A percentile compares a stretch with the other conserved stretches of the same genome.
Conservation (phyloP, 2,329 filamentous ascomycete species). For the Cytospora paraplurivora region DNA sequence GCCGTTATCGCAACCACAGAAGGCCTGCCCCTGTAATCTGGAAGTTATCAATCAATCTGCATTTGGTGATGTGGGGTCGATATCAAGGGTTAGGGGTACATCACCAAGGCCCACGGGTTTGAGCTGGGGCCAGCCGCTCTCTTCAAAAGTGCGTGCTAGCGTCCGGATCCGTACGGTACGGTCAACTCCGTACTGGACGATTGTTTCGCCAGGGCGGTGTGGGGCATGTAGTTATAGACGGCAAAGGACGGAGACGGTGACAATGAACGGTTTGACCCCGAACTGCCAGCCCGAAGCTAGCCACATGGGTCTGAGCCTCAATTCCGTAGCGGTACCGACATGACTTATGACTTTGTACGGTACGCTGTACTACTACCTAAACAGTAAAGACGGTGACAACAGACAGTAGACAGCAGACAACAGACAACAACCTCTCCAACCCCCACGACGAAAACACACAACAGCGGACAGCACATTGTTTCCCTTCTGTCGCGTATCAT, state of each 20-base stretch:
- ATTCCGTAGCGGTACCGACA: neutral
- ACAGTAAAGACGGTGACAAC: neutral
- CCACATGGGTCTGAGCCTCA: neutral
- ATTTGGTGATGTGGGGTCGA: neutral
- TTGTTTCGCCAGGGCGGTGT: too few species aligned
- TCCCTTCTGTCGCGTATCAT: neutral
- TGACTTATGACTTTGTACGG: neutral
- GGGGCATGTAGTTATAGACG: too few species aligned
- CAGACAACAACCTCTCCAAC: neutral
- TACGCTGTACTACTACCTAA: neutral
- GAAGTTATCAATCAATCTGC: neutral
- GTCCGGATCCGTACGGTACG: too few species aligned
- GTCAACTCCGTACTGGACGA: too few species aligned
- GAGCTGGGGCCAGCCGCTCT: neutral
- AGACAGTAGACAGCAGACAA: neutral
- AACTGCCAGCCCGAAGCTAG: neutral
- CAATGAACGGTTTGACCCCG: too few species aligned
- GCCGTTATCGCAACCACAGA: neutral
- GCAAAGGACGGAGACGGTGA: too few species aligned
- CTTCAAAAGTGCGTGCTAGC: neutral
- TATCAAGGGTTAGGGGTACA: neutral
- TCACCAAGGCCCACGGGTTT: neutral
- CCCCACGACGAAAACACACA: neutral
- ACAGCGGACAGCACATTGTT: slow-evolving; percentile 1
- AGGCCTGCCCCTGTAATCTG: neutral